Conservation (phyloP, 306 rosid genomes). For the Quercus ilex region DNA sequence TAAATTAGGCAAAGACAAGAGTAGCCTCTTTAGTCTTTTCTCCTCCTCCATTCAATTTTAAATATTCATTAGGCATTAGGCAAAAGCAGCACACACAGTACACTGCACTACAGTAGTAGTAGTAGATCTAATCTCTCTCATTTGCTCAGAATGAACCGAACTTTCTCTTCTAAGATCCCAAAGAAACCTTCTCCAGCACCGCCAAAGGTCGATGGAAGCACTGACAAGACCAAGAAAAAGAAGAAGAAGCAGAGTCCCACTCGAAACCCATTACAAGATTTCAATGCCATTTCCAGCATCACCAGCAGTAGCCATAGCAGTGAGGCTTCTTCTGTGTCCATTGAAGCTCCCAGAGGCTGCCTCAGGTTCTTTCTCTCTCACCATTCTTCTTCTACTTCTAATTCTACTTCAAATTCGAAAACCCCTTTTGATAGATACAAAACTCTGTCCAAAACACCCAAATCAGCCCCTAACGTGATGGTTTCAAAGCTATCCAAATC, state of each 20-base stretch:
- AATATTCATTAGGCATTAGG: not conserved
- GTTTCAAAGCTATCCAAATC: conserved; percentile 32
- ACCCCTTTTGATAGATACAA: conserved; percentile 35
- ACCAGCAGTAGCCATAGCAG: conserved; percentile 34
- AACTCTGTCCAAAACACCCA: conserved; percentile 42
- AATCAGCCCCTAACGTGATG: conserved; percentile 31
- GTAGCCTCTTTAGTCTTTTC: too few species aligned
- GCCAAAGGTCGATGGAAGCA: conserved; percentile 16
- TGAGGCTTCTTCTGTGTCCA: conserved; percentile 46
- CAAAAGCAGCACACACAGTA: not conserved
- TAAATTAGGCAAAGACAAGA: not conserved
- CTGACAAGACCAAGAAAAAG: conserved; percentile 20
- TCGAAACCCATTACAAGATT: conserved; percentile 53
- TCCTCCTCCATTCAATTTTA: not conserved
- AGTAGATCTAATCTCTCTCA: not conserved
- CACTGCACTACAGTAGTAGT: not conserved
- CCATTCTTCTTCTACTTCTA: conserved; percentile 39
- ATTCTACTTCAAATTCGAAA: conserved; percentile 20
- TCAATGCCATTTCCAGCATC: conserved; percentile 36
- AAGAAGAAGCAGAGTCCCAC: conserved; percentile 13
- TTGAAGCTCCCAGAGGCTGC: conserved; percentile 67
- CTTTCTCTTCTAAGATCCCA: conserved; percentile 42
- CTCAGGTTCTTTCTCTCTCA: conserved; percentile 64
- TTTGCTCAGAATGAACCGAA: conserved; percentile 41
- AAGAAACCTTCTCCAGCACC: conserved; percentile 42